These are phyloP conservation scores for Harringtonia aguacate DNA, from an alignment of 2,329 filamentous ascomycete genomes.

Conservation along the genomic window DNA sequence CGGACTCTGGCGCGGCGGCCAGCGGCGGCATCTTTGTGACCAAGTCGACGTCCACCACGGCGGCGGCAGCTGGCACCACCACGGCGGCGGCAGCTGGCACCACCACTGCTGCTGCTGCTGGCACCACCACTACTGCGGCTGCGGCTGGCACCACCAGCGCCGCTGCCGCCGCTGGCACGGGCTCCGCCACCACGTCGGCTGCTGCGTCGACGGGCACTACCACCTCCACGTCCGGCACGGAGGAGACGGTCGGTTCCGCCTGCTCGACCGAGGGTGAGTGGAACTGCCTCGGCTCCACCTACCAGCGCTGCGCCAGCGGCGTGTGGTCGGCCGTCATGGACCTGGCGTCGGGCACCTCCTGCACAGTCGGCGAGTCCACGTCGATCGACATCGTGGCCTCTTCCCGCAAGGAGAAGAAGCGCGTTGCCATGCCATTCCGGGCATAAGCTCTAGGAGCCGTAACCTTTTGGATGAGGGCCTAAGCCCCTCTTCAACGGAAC, in stretches of 20 bases:
- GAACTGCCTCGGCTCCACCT: conserved; percentile 38
- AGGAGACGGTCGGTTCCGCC: conserved; percentile 27
- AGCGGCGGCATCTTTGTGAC: background rate
- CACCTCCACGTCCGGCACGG: conserved; percentile 15
- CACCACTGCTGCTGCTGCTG: background rate
- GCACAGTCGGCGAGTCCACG: conserved; percentile 23
- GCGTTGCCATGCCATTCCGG: conserved; percentile 13
- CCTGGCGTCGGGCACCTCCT: conserved; percentile 35
- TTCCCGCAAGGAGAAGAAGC: conserved; percentile 14
- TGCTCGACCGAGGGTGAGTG: conserved; percentile 37
- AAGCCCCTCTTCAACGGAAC: no score
- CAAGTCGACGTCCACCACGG: conserved; percentile 7
- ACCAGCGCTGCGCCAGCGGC: conserved; percentile 41
- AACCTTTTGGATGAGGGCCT: no score
- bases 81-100: background rate
- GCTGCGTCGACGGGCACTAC: no score
- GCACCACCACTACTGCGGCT: conserved; percentile 7
- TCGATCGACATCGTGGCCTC: conserved; percentile 13
- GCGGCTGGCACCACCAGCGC: conserved; percentile 1
- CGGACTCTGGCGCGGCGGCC: no score
- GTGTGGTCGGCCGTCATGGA: conserved; percentile 29
- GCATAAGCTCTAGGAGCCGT: no score
- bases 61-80: background rate
- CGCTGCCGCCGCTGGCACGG: conserved; percentile 13
- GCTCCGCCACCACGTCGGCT: conserved; percentile 4